Evolutionary conservation across 345 rosid species (phyloP).

Genomic region (Populus euphratica): DNA sequence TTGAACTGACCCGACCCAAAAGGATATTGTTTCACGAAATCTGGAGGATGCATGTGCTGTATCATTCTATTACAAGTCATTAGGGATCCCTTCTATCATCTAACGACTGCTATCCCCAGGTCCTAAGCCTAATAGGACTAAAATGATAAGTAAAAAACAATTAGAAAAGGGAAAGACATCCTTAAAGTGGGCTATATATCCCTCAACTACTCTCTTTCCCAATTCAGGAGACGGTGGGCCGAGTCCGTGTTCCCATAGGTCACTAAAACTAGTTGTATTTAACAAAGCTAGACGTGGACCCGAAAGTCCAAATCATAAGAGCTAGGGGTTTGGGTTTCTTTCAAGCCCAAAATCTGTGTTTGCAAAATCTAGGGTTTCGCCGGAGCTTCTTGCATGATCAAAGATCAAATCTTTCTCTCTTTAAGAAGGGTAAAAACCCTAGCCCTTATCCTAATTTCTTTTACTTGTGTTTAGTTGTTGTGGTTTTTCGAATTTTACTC

Average conservation of each 20-base stretch:
- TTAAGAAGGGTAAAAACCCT: background rate
- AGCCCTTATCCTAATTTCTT: background rate
- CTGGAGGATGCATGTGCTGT: slow-evolving; percentile 52
- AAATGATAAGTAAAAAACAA: too few relatives aligned
- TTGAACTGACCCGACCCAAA: slow-evolving; percentile 35
- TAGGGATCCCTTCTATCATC: too few relatives aligned
- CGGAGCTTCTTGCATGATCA: background rate
- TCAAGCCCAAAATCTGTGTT: background rate
- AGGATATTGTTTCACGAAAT: slow-evolving; percentile 66
- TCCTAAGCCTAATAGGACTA: too few relatives aligned
- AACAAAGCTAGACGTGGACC: background rate
- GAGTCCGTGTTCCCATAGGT: background rate
- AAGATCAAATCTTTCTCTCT: background rate
- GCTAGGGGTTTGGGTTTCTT: background rate
- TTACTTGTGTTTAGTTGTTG: too few relatives aligned
- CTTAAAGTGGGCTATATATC: background rate
- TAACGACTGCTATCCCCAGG: too few relatives aligned
- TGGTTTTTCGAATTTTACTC: too few relatives aligned
- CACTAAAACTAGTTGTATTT: background rate
- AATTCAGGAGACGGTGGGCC: background rate
- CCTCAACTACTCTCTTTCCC: background rate
- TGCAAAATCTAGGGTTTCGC: background rate
- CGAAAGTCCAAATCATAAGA: background rate
- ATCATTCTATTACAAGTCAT: too few relatives aligned
- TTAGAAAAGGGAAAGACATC: too few relatives aligned